These are phyloP conservation scores for Candida sanyaensis DNA, from an alignment of 1,139 yeast species.

Conservation along the genomic window DNA sequence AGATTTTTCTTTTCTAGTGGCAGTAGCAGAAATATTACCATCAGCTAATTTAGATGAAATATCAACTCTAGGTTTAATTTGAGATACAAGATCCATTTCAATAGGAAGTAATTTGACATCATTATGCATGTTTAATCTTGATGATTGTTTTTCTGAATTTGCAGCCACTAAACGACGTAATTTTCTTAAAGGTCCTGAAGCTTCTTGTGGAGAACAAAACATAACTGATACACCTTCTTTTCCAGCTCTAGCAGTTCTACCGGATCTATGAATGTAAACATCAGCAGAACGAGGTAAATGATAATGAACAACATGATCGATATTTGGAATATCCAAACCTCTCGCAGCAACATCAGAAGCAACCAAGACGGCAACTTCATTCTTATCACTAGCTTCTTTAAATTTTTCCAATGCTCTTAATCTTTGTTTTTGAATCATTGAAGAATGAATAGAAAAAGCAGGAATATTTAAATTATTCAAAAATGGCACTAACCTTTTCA, in stretches of 20 bases:
- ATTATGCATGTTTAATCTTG: constrained; percentile 35
- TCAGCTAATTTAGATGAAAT: constrained; percentile 79
- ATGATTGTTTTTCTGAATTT: constrained; percentile 22
- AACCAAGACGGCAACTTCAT: constrained; percentile 68
- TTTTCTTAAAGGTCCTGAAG: constrained; percentile 81
- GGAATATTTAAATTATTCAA: constrained; percentile 70
- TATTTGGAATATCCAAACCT: constrained; percentile 90
- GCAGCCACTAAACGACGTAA: constrained; percentile 63
- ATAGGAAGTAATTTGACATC: constrained; percentile 76
- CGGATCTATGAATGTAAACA: constrained; percentile 92
- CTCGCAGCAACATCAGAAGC: constrained; percentile 99
- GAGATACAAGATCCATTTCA: constrained; percentile 71
- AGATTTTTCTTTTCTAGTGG: constrained; percentile 67
- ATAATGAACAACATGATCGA: constrained; percentile 94
- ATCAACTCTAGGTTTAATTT: constrained; percentile 66
- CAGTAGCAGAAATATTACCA: constrained; percentile 57
- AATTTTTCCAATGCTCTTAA: constrained; percentile 79
- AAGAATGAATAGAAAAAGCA: constrained; percentile 84
- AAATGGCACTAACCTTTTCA: constrained; percentile 78
- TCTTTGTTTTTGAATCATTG: constrained; percentile 94
- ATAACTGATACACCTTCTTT: constrained; percentile 91
- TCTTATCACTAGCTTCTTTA: constrained; percentile 51
- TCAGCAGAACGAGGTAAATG: constrained; percentile 96
- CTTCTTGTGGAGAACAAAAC: constrained; percentile 92
- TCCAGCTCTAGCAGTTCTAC: constrained; percentile 97